Evolutionary conservation across 257 asterid species (phyloP), one percentile per base, ranked within the genome.

Genomic region (Echium plantagineum): DNA sequence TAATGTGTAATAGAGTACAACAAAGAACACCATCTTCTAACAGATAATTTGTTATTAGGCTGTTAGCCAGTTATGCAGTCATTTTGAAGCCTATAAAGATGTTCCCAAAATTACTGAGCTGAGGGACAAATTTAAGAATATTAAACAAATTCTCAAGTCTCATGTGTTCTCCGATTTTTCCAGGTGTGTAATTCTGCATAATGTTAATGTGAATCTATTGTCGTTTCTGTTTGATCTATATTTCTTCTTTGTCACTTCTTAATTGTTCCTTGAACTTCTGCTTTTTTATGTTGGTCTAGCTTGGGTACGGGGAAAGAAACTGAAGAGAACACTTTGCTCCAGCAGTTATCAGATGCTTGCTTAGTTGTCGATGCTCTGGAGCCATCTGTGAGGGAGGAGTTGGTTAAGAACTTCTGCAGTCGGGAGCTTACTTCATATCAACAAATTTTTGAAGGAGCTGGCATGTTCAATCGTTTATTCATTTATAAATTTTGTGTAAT

Each of bases 381-480:
- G 80, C 96, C 98, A 77, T 90, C 98, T 58, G 98, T 90, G 46
- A 84, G 98, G 75, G 98, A 90, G 75, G 98, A 90, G 66, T 73
- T 90, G 64, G 96, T 90, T 16, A 90, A 90, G 81, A 82, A 64
- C 55, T 87, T 90, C 70, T 87, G 96, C 78, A 85, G 75, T 76
- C 75, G 94, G 76, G 98, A 90, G 75, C 96, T 90, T 74, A 90
- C 94, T 71, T 87, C 96, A 32, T 90, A 87, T 72, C 95, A 85
- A 55, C 98, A 90, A 78, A 90, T 90, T 74, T 90, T 90, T 80
- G 98, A 90, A 81, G 98, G 98, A 72, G 96, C 98, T 15, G 98
- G 98, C 83, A 60, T 65, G 87, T 79, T 65, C 64, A 30, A 59
- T 26, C 53, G 17, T 57, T 62, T 54, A 56, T 24, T 26, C n/a